Base-by-base conservation (phyloP, 2,329 filamentous ascomycete genomes). In the Cladosporium sp. region DNA sequence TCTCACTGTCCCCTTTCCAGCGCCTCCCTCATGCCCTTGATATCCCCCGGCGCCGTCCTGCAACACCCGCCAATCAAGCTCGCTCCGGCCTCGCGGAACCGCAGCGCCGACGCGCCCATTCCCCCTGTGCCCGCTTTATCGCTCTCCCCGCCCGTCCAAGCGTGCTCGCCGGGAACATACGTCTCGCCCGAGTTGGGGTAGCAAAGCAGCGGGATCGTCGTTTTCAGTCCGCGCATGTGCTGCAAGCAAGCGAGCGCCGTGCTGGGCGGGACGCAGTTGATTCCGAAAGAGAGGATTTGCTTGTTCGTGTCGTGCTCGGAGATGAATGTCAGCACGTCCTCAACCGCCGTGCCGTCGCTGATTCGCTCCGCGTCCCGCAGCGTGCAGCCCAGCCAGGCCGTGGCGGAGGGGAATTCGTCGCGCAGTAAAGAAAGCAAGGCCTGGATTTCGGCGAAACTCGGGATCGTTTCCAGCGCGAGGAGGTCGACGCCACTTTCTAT, bases 171-270 rank as follows among this genome's bases (percentile, higher is more conserved):
- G 4, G 72, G 70, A 60, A 76, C 69, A 67, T 70, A 77, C 20
- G 60, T 59, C 58, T 76, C 74, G 3, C 74, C 74, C 3, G 72
- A 74, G 44, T 77, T 76, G 1, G 73, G 72, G 59, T 76, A 76
- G 47, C 54, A 58, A 11, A 61, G 42, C 37, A 73, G 53, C 8
- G 67, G 64, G 43, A 67, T 64, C n/a, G 22, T 27, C 56, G 17
- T 70, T 67, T 19, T n/a, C n/a, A 64, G 42, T 13, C 56, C 51
- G 13, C 51, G 54, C 24, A 75, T 52, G 11, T 57, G 57, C 40
- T 61, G 52, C 34, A 75, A 50, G 4, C 69, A 68, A 11, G 52
- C 61, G 1, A 66, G 51, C 2, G 64, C 69, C 4, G 69, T 42
- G 32, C 64, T 58, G 38, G 69, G 61, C 0, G 68, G 59, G 1